Conservation (phyloP, 352 stramenopile species). For the Phytophthora fragariaefolia region DNA sequence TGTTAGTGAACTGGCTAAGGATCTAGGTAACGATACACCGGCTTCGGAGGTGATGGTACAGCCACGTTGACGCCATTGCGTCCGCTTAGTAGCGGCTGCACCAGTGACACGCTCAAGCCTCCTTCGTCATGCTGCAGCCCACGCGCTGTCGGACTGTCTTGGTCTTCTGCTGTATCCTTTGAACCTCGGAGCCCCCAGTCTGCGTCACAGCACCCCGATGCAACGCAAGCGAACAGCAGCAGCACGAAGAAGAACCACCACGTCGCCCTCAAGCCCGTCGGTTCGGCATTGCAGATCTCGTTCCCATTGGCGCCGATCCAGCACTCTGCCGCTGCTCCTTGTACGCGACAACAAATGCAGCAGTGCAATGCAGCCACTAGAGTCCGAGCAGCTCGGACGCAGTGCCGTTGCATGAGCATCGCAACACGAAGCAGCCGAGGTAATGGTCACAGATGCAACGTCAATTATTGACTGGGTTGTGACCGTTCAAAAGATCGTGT, state of each 20-base stretch:
- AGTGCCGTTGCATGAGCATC: constrained; percentile 9
- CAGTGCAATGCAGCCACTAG: constrained; percentile 11
- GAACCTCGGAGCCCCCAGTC: constrained; percentile 28
- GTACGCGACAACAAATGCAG: constrained; percentile 14
- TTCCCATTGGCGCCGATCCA: constrained; percentile 61
- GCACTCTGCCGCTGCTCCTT: constrained; percentile 50
- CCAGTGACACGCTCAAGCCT: constrained; percentile 17
- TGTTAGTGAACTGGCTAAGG: constrained; percentile 18
- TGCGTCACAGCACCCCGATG: constrained; percentile 46
- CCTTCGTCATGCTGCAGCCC: constrained; percentile 10
- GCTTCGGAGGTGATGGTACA: constrained; percentile 31
- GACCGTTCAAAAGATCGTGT: constrained; percentile 25
- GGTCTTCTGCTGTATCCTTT: constrained; percentile 4
- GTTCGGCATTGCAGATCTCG: constrained; percentile 63
- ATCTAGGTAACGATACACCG: constrained; percentile 58
- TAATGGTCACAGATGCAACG: neutral
- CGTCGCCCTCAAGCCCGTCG: constrained; percentile 47
- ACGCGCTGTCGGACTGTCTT: constrained; percentile 13
- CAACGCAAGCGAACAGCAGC: constrained; percentile 46
- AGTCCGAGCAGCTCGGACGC: neutral
- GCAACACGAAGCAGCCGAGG: constrained; percentile 1
- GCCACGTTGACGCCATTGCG: neutral
- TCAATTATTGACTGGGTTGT: neutral
- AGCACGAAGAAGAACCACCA: constrained; percentile 80
- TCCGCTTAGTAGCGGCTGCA: constrained; percentile 35